Percentiles rank a stretch among this genome's conserved stretches.
These are phyloP conservation scores for Chloris gayana DNA, from an alignment of 176 grass and related monocot genomes.

Conservation along the genomic window DNA sequence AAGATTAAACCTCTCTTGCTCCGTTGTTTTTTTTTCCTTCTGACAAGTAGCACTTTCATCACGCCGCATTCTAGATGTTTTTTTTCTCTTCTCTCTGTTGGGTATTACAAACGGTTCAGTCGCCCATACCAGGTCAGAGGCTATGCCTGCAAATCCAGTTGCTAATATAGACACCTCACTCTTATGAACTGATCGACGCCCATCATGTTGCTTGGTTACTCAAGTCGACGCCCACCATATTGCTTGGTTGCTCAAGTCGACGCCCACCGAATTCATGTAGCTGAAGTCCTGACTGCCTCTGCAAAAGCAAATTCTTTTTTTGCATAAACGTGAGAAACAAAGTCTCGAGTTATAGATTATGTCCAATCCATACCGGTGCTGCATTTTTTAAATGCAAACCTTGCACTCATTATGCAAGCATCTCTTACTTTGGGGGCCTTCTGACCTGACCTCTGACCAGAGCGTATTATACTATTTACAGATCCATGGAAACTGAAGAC, in stretches of 20 bases:
- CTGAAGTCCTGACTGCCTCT: background rate
- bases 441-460: constrained; percentile 37
- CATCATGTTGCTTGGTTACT: constrained; percentile 6
- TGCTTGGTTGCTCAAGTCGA: constrained; percentile 37
- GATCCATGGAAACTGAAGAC: constrained; percentile 3
- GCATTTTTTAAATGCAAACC: constrained; percentile 36
- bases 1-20: constrained; percentile 1
- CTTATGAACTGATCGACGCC: constrained; percentile 9
- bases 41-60: constrained; percentile 21
- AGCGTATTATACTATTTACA: constrained; percentile 14
- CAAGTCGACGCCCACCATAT: constrained; percentile 9
- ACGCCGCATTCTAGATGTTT: background rate
- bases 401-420: constrained; percentile 25
- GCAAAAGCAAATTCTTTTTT: constrained; percentile 20
- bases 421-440: constrained; percentile 39
- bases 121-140: background rate
- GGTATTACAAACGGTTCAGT: background rate
- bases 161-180: background rate
- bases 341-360: constrained; percentile 19
- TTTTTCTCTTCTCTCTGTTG: background rate
- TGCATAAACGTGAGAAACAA: constrained; percentile 2
- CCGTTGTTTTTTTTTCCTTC: background rate
- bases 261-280: constrained; percentile 43
- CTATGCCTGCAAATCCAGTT: constrained; percentile 5
- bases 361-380: constrained; percentile 10